Conservation (phyloP, 257 asterid genomes). For the Ilex aquifolium region DNA sequence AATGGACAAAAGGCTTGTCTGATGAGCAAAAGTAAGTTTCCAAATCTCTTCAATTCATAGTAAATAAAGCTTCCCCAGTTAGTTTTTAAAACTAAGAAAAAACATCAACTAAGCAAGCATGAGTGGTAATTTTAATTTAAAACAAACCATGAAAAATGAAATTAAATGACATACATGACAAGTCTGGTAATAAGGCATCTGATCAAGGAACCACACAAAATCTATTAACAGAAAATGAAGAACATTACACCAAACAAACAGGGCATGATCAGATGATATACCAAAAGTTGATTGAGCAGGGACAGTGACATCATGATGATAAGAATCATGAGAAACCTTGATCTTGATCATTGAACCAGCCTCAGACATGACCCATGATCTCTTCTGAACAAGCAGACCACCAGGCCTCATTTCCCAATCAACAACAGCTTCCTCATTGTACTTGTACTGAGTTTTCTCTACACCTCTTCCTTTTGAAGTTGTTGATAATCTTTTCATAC, state of each 20-base stretch:
- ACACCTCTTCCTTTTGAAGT: conserved; percentile 15
- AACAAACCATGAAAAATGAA: too few relatives aligned
- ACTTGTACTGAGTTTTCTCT: conserved; percentile 6
- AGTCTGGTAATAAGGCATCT: too few relatives aligned
- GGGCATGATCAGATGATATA: conserved; percentile 1
- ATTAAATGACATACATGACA: too few relatives aligned
- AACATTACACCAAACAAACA: background rate
- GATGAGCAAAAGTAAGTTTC: too few relatives aligned
- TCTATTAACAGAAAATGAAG: too few relatives aligned
- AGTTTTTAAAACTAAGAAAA: too few relatives aligned
- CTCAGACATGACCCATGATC: conserved; percentile 3
- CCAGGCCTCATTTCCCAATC: conserved; percentile 34
- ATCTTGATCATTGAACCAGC: conserved; percentile 24
- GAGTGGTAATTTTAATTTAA: too few relatives aligned
- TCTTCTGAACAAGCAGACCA: conserved; percentile 30
- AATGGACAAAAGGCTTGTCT: too few relatives aligned
- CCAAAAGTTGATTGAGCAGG: conserved; percentile 30
- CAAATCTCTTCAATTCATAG: too few relatives aligned
- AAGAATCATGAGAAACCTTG: conserved; percentile 25
- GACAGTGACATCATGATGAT: conserved; percentile 17
- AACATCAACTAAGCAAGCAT: too few relatives aligned
- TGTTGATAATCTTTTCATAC: conserved; percentile 19
- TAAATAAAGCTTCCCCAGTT: too few relatives aligned
- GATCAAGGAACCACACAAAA: too few relatives aligned
- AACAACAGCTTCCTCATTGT: conserved; percentile 7